Percentiles rank a stretch among this genome's conserved stretches.
These are phyloP conservation scores for Penicillium argentinense DNA, from an alignment of 495 filamentous ascomycete species.

Conservation along the genomic window DNA sequence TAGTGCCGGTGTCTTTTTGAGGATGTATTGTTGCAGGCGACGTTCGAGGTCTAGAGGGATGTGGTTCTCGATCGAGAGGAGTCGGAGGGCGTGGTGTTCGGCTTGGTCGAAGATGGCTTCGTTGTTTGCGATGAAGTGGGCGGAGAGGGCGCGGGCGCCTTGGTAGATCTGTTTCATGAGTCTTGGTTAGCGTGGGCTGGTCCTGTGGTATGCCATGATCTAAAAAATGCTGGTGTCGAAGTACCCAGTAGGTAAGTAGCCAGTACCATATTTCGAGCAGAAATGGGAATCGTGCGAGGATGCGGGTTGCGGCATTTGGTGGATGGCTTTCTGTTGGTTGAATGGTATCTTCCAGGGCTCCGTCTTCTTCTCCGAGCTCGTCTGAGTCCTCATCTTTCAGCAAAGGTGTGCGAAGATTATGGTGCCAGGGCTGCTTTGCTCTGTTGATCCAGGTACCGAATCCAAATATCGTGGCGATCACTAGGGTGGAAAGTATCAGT, in stretches of 20 bases:
- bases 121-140: conserved; percentile 48
- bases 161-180: conserved; percentile 51
- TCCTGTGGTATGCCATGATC: no score
- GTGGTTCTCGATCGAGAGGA: conserved; percentile 52
- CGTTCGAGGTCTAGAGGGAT: conserved; percentile 53
- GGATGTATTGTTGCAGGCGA: conserved; percentile 38
- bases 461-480: conserved; percentile 23
- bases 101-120: conserved; percentile 43
- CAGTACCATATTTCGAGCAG: conserved; percentile 66
- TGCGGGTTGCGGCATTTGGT: conserved; percentile 23
- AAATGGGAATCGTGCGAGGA: conserved; percentile 45
- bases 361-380: conserved; percentile 1
- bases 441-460: conserved; percentile 23
- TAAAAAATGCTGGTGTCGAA: no score
- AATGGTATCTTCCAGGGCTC: conserved; percentile 8
- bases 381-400: conserved; percentile 10
- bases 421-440: conserved; percentile 1
- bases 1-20: conserved; percentile 55
- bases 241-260: conserved; percentile 63
- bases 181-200: no score
- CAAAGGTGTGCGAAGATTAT: conserved; percentile 15
- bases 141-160: conserved; percentile 56
- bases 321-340: neutral
- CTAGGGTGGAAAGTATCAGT: conserved; percentile 14
- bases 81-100: conserved; percentile 47